Conservation (phyloP, 1,139 yeast species). For the Nakaseomyces glabratus region DNA sequence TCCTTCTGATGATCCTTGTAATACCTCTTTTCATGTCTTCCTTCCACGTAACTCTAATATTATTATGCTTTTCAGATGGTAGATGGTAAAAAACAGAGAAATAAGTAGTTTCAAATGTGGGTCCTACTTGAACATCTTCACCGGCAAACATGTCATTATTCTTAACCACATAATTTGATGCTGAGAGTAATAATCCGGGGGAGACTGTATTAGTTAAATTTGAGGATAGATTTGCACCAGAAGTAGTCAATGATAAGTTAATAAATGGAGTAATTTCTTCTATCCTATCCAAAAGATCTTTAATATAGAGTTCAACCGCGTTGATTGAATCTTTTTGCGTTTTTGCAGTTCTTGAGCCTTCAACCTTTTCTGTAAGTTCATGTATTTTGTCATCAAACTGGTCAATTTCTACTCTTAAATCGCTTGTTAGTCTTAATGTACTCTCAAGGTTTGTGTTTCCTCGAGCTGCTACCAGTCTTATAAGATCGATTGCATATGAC, state of each 20-base stretch:
- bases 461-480: constrained; percentile 58
- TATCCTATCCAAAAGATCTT: constrained; percentile 42
- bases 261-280: constrained; percentile 66
- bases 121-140: constrained; percentile 42
- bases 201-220: constrained; percentile 47
- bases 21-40: constrained; percentile 58
- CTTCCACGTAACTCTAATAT: constrained; percentile 55
- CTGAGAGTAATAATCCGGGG: constrained; percentile 59
- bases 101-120: constrained; percentile 48
- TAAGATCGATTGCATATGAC: constrained; percentile 60
- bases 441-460: constrained; percentile 60
- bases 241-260: constrained; percentile 57
- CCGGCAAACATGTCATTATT: constrained; percentile 3
- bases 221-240: constrained; percentile 56
- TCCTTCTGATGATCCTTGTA: constrained; percentile 36
- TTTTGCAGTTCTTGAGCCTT: constrained; percentile 20
- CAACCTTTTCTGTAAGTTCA: constrained; percentile 24
- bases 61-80: constrained; percentile 16
- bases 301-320: constrained; percentile 44
- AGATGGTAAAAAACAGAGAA: constrained; percentile 57
- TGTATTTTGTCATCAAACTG: constrained; percentile 47
- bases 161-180: constrained; percentile 41
- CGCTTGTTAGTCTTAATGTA: constrained; percentile 48
- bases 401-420: constrained; percentile 51
- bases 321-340: constrained; percentile 38